Percentiles rank a stretch among this genome's conserved stretches.
These are phyloP conservation scores for Fusarium concolor DNA, from an alignment of 2,329 filamentous ascomycete species.

Conservation along the genomic window DNA sequence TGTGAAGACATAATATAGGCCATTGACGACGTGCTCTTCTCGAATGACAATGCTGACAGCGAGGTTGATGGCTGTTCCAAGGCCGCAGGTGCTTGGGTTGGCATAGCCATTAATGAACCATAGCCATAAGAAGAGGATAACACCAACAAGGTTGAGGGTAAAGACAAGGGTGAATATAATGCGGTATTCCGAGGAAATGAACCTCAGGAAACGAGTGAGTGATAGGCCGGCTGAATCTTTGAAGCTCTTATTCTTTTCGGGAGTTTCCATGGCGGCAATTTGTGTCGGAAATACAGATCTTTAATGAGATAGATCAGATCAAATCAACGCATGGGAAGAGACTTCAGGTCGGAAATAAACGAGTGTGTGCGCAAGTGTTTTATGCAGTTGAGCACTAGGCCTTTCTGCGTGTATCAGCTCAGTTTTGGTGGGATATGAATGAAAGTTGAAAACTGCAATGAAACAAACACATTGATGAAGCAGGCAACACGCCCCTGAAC, in stretches of 20 bases:
- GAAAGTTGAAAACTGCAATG: no score
- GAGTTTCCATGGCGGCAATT: slow-evolving; percentile 1
- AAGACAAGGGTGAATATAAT: slow-evolving; percentile 63
- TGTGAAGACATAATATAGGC: slow-evolving; percentile 55
- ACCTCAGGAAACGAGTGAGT: slow-evolving; percentile 37
- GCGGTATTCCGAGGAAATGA: slow-evolving; percentile 54
- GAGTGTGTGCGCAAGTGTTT: not conserved
- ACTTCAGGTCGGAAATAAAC: slow-evolving; percentile 4
- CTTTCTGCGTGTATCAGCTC: no score
- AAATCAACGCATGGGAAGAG: no score
- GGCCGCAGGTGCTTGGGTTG: slow-evolving; percentile 51
- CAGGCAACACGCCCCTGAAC: not conserved
- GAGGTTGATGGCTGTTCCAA: slow-evolving; percentile 56
- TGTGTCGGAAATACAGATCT: not conserved
- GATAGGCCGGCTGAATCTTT: slow-evolving; percentile 16
- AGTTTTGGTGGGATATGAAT: not conserved
- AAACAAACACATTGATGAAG: no score
- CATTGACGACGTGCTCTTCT: slow-evolving; percentile 62
- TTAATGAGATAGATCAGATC: no score
- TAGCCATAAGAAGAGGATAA: slow-evolving; percentile 24
- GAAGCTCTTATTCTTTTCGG: slow-evolving; percentile 1
- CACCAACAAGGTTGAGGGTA: slow-evolving; percentile 54
- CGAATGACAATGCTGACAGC: slow-evolving; percentile 58
- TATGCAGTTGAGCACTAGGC: no score
- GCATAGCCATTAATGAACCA: slow-evolving; percentile 47